Base-by-base conservation (phyloP, 352 stramenopile genomes). In the Pythium scleroteichum region DNA sequence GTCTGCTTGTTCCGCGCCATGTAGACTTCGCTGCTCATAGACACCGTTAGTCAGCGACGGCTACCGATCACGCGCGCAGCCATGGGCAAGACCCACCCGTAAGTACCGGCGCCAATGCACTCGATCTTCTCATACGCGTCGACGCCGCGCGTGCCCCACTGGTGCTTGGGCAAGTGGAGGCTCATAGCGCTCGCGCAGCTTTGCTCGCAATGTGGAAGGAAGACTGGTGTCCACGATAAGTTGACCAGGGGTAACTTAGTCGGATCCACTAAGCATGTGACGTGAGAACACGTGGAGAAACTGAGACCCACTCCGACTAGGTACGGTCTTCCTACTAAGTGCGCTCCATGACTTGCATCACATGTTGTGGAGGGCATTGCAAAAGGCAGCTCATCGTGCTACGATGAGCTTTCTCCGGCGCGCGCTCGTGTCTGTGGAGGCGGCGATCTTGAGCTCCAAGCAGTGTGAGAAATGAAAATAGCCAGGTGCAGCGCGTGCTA, bases 71-170 rank as follows among this genome's bases (percentile, higher is more conserved):
- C 29, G 6, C 20, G 50, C 50, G 3, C 19, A 22, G 3, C n/a
- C n/a, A n/a, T n/a, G n/a, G n/a, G n/a, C n/a, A 24, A 38, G 48
- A 53, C 71, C 44, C 64, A 92, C 85, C 87, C 87, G 41, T 95
- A 95, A 16, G 87, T 95, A n/a, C 87, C 87, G n/a, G 85, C 85
- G 22, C 87, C 87, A 47, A 95, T 94, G 72, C 87, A 93, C 56
- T 95, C 87, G 24, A 95, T 77, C 75, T 95, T 95, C 72, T 94
- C 87, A 55, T 95, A 95, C 55, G 83, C 79, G 53, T 91, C 79
- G 67, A 95, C 84, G 63, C 81, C 72, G 52, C 82, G 79, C 23
- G 86, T 95, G 45, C 86, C 83, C 87, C 87, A 95, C 40, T 87
- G 73, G 53, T 93, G 85, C 75, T 88, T 87, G 48, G 87, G 87